These are phyloP conservation scores for Geotrichum australiense DNA, from an alignment of 1,139 yeast species.

Conservation along the genomic window DNA sequence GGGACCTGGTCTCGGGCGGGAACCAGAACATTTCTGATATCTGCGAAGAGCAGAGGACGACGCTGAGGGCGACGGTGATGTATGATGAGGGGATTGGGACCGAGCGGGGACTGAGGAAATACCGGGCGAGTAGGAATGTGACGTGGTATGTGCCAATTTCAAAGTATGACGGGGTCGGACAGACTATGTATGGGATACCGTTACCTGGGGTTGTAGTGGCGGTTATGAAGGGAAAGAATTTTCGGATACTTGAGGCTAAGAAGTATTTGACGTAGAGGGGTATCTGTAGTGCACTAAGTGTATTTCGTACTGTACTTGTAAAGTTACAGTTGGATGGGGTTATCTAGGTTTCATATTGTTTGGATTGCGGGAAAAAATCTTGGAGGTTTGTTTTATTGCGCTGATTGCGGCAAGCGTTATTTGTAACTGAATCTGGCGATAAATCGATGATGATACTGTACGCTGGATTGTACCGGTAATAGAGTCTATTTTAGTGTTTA, in stretches of 20 bases:
- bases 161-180: constrained; percentile 13
- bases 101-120: not conserved
- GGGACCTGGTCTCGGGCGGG: constrained; percentile 10
- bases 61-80: constrained; percentile 5
- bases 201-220: constrained; percentile 10
- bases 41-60: constrained; percentile 6
- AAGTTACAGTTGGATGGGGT: too few species aligned
- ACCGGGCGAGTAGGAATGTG: constrained; percentile 1
- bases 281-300: too few species aligned
- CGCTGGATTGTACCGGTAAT: too few species aligned
- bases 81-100: constrained; percentile 4
- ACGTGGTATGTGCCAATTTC: constrained; percentile 11
- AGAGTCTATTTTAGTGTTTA: too few species aligned
- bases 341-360: too few species aligned
- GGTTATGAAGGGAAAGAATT: constrained; percentile 8
- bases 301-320: too few species aligned
- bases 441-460: too few species aligned
- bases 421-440: too few species aligned
- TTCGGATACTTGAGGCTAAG: constrained; percentile 5
- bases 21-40: constrained; percentile 9
- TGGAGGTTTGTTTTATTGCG: too few species aligned
- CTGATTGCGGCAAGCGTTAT: too few species aligned
- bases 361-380: too few species aligned
- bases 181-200: constrained; percentile 8
- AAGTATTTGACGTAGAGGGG: constrained; percentile 8